Base-by-base conservation (phyloP, 352 stramenopile species). In the Albugo candida region DNA sequence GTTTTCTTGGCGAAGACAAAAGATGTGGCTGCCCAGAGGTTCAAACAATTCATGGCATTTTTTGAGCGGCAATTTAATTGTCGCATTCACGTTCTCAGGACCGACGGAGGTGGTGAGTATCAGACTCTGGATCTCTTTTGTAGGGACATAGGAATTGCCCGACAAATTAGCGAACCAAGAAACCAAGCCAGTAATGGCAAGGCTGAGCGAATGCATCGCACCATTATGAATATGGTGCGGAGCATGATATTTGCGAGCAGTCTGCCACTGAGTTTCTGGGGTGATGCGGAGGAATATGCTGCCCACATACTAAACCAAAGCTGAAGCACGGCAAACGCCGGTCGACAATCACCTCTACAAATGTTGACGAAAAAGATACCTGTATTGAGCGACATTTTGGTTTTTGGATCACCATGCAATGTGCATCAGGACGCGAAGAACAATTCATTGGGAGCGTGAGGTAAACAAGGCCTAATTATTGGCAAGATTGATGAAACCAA, bases 131-230 rank as follows among this genome's bases (percentile, higher is more conserved):
- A 68, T 11, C 38, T 66, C 0, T 64, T 66, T 17, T 67, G 63
- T 19, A 48, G 54, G 8, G 1, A 36, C 1, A 57, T 45, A 0
- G 56, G 56, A 0, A 48, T 68, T 0, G 35, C 35, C 0, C n/a
- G 63, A 0, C 54, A 71, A 31, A 10, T 31, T 10, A 55, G 45
- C 1, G 54, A 71, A 14, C 52, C 52, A 0, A 16, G 42, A 0
- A 68, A 66, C 11, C 40, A 61, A 6, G 52, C 57, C 0, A 44
- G 34, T 0, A 72, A 68, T 18, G 57, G 60, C 0, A 66, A 71
- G 31, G 53, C 52, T 0, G 60, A 64, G 5, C 17, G 55, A 0
- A 66, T 66, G 53, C 56, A 63, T 24, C n/a, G 47, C 0, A 65
- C 56, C 0, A 44, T 63, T n/a, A 50, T 64, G 41, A 64, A 67